Evolutionary conservation across 805 yeast genomes (phyloP), one percentile per base, ranked within the genome.

Genomic region (Starmerella ratchasimensis): DNA sequence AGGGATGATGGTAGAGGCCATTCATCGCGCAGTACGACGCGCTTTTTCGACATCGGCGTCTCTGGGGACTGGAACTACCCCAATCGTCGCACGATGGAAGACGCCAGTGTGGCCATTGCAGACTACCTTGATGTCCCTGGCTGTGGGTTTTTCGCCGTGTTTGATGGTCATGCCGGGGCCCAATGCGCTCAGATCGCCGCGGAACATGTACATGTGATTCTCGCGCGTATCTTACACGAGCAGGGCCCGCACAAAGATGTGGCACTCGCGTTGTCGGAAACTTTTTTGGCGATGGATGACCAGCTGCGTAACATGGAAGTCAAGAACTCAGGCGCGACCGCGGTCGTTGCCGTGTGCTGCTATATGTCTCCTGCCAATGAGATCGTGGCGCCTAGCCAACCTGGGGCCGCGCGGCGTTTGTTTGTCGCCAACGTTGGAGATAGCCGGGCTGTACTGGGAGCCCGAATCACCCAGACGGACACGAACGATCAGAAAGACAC

Each of bases 371-470:
- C 34, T 3, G 24, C 5, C 5, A 32, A 29, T 13, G 45, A 41
- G 19, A 34, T 45, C 14, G 47, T 31, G 20, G 22, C 41, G 20
- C 28, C 33, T 11, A 24, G 13, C 23, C 24, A 31, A 17, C 19
- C 35, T 11, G 37, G 22, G 41, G 40, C 24, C 33, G 39, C 15
- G 23, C 62, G 96, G 44, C 74, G 80, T 74, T 65, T 88, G 27
- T 84, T 83, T 51, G 84, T 95, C 0, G 94, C 95, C 7, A 88
- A 90, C 54, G 97, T 82, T 4, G 97, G 98, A 3, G 98, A 90
- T 58, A 74, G 90, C 43, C 68, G 97, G 44, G 69, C 84, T 13
- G 82, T 90, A 2, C 62, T 88, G 33, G 76, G 71, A 20, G 26
- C 31, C 18, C 29, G 18, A 10, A n/a, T 7, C 31, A 8, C 7